Base-by-base conservation (phyloP, 2,329 filamentous ascomycete species). In the Botrytis fragariae region DNA sequence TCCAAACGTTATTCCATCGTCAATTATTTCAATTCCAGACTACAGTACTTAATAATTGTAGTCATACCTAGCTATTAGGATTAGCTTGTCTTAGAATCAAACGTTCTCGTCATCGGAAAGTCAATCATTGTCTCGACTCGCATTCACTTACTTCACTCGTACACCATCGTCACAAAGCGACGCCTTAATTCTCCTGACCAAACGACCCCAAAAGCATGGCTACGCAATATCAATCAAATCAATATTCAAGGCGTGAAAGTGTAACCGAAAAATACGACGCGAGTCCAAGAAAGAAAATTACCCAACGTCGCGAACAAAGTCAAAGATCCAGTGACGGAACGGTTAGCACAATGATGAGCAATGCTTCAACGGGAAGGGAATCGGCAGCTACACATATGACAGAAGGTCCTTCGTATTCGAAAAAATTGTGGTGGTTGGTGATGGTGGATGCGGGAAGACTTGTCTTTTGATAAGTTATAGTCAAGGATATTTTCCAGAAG, bases 391-490 rank as follows among this genome's bases (percentile, higher is more conserved):
- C 95, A 71, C 91, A 93, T 82, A 89, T 95, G 83, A 98, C 95
- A 68, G 94, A 97, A 81, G 93, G 93, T 37, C 95, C 95, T 6
- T 89, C 93, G 73, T 98, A 96, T 85, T 98, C 95, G 78, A 99
- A 99, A 87, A 99, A 88, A 96, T 99, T 82, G 96, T 99, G 62
- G 96, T 99, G 69, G 96, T 99, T 63, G 96, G 96, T 76, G 96
- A 99, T 83, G 96, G 96, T 79, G 96, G 96, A 76, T 99, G 96
- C 84, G 96, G 96, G 80, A 99, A 99, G 90, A 99, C 96, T 14
- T 99, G 96, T 86, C 86, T 99, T 78, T 87, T 99, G 83, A 99
- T 99, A 84, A 98, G 95, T 85, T 99, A 98, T 86, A 97, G 94
- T 81, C 95, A 98, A 85, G 96, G 96, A 74, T 97, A 97, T 83